Conservation (phyloP, 148 eudicot species). For the Cornus controversa region DNA sequence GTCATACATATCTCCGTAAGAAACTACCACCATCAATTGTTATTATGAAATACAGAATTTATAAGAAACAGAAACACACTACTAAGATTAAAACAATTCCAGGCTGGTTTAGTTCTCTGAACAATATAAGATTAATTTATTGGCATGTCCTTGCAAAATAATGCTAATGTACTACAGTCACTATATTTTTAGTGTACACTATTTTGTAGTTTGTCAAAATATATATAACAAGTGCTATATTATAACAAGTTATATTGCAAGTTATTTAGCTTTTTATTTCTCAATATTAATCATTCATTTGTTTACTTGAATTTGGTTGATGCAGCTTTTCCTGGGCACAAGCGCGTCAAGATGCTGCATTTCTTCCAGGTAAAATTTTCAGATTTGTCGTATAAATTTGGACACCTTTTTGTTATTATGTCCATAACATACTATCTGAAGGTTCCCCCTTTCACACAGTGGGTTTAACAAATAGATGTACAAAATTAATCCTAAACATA, state of each 20-base stretch:
- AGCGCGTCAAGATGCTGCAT: slow-evolving; percentile 39
- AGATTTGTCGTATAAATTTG: neutral
- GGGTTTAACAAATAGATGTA: neutral
- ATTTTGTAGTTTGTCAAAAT: neutral
- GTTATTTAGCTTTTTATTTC: too few relatives aligned
- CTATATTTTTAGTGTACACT: neutral
- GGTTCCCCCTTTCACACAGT: neutral
- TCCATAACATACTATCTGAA: too few relatives aligned
- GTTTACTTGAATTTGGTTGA: neutral
- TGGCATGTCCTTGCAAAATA: neutral
- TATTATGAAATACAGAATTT: too few relatives aligned
- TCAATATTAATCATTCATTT: neutral
- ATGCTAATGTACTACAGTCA: neutral
- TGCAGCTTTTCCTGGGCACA: slow-evolving; percentile 66
- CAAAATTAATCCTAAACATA: neutral
- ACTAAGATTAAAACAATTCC: neutral
- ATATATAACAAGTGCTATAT: neutral
- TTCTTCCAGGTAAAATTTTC: slow-evolving; percentile 48
- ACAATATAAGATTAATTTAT: neutral
- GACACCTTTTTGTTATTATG: neutral
- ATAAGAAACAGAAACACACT: too few relatives aligned
- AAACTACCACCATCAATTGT: too few relatives aligned
- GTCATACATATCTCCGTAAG: too few relatives aligned
- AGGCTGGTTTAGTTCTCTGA: neutral
- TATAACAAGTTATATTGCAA: neutral